phyloP scores from a whole-genome alignment of 805 yeast species.

The Pachysolen tannophilus region DNA sequence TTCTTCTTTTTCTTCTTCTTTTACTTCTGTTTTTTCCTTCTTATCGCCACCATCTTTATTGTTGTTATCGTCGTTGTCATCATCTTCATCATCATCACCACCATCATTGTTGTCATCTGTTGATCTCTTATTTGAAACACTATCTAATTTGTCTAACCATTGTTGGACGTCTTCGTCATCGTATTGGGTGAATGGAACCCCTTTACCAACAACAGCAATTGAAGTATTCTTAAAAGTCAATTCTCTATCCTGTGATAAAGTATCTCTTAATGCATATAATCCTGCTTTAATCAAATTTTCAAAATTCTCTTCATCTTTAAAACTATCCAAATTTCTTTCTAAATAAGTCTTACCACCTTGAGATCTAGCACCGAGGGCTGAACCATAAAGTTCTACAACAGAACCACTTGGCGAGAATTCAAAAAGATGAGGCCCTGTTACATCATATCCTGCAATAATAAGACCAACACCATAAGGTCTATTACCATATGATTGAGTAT shows the following conservation, averaged over 20 bases:
- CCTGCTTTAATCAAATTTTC: constrained; percentile 82
- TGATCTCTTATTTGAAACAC: constrained; percentile 50
- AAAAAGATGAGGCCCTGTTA: constrained; percentile 85
- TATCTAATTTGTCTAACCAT: constrained; percentile 72
- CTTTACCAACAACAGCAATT: constrained; percentile 87
- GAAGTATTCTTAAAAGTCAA: constrained; percentile 78
- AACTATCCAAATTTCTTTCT: constrained; percentile 74
- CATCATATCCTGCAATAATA: constrained; percentile 84
- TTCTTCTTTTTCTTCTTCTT: constrained; percentile 9
- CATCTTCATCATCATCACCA: constrained; percentile 19
- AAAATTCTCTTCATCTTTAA: constrained; percentile 46
- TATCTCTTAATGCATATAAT: constrained; percentile 85
- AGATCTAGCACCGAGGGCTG: constrained; percentile 97
- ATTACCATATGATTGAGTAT: constrained; percentile 92
- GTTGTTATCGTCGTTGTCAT: constrained; percentile 19
- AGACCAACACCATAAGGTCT: constrained; percentile 98
- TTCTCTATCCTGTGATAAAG: constrained; percentile 90
- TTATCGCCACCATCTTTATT: constrained; percentile 23
- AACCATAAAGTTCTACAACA: constrained; percentile 82
- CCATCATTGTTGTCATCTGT: constrained; percentile 27
- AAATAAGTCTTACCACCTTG: constrained; percentile 96
- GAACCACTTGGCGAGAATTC: constrained; percentile 97
- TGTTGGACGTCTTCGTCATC: constrained; percentile 84
- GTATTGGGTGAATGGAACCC: constrained; percentile 60
- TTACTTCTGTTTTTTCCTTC: constrained; percentile 5